Conservation (phyloP, 106 monocot genomes). For the Platanthera zijinensis region DNA sequence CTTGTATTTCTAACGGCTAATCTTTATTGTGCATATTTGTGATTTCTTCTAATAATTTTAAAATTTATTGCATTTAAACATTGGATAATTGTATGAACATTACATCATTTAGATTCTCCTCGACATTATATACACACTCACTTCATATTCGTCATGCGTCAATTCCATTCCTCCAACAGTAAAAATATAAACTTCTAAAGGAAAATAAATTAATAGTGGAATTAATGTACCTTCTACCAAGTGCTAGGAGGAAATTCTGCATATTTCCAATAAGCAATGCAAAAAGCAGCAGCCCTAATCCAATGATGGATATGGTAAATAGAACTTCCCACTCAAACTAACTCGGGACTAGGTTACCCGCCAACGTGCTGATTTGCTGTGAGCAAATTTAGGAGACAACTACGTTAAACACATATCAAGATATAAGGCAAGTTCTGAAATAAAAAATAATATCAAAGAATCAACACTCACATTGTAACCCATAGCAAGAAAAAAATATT, state of each 20-base stretch:
- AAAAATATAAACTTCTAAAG: not conserved
- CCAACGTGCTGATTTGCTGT: conserved; percentile 56
- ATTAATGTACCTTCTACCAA: conserved; percentile 39
- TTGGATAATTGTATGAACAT: too few species aligned
- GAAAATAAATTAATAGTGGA: not conserved
- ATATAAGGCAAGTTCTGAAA: not conserved
- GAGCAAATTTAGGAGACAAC: conserved; percentile 2
- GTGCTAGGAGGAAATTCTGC: conserved; percentile 49
- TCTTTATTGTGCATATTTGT: too few species aligned
- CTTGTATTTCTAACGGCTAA: too few species aligned
- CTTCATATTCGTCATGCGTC: not conserved
- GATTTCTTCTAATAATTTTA: too few species aligned
- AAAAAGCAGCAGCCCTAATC: conserved; percentile 42
- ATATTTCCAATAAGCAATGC: conserved; percentile 51
- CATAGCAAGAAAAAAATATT: not conserved
- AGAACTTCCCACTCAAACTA: conserved; percentile 43
- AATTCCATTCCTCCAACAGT: not conserved
- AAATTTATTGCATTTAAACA: too few species aligned
- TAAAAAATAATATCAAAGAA: not conserved
- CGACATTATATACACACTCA: not conserved
- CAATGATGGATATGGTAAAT: conserved; percentile 45
- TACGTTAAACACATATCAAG: not conserved
- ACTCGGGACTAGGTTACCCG: conserved; percentile 39
- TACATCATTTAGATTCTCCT: too few species aligned
- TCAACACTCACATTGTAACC: not conserved